These are phyloP conservation scores for Rhizopogon roseolus DNA, from an alignment of 768 basidiomycete species.

Conservation along the genomic window DNA sequence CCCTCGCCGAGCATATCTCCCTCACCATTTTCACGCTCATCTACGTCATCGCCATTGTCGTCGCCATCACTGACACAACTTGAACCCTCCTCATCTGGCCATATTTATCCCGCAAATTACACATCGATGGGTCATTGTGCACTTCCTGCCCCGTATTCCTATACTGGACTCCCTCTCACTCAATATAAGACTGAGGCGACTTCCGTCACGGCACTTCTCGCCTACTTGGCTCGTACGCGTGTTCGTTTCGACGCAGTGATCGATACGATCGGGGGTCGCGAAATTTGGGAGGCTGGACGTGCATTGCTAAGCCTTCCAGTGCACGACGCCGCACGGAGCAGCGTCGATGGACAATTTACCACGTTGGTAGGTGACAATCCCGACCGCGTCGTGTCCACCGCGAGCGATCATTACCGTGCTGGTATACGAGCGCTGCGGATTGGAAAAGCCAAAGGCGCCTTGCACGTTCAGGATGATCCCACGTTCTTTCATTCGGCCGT, in stretches of 20 bases:
- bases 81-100: constrained; percentile 15
- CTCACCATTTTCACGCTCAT: constrained; percentile 28
- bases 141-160: constrained; percentile 26
- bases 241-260: constrained; percentile 70
- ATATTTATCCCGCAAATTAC: constrained; percentile 18
- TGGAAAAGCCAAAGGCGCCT: constrained; percentile 20
- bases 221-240: constrained; percentile 25
- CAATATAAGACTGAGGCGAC: constrained; percentile 22
- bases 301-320: constrained; percentile 57
- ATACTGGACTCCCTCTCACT: constrained; percentile 22
- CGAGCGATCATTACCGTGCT: constrained; percentile 65
- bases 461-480: constrained; percentile 20
- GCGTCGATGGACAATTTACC: constrained; percentile 55
- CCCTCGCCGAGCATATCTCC: constrained; percentile 25
- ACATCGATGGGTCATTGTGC: constrained; percentile 9
- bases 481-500: constrained; percentile 18
- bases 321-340: constrained; percentile 52
- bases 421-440: constrained; percentile 57
- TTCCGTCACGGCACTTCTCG: constrained; percentile 6
- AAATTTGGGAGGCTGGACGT: constrained; percentile 72
- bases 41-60: constrained; percentile 25
- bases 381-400: constrained; percentile 57
- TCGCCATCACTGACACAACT: constrained; percentile 21
- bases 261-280: constrained; percentile 79
- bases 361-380: constrained; percentile 74